Evolutionary conservation across 176 grass and related monocot genomes (phyloP), one percentile per base, ranked within the genome.

Genomic region (Eremochloa ophiuroides): DNA sequence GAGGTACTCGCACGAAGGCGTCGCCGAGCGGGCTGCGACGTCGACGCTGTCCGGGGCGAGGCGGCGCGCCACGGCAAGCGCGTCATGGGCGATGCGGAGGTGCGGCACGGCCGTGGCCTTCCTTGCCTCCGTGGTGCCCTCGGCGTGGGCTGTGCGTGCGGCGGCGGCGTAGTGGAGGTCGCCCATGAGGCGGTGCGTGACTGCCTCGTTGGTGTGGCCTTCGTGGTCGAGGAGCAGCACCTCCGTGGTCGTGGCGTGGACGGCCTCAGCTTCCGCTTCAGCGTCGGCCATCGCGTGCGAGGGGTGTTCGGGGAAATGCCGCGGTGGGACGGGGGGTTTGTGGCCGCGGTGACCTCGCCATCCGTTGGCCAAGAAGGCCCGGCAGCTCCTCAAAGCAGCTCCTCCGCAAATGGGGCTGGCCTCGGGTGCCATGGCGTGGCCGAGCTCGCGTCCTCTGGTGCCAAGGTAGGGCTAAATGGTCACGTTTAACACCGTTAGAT

Each of bases 21-120:
- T 87, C 56, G 5, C 66, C 85, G 43, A 72, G 74, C 6, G 80
- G 34, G 43, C 48, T 9, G 85, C 74, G 66, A 35, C 2, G 55
- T 71, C 85, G 85, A 78, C 43, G 85, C 85, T 78, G 56, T 65
- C 3, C 4, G 85, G 85, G 30, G 48, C 85, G 18, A 82, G 79
- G 41, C 25, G 42, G 65, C 22, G 14, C 14, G 65, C 65, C 65
- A 0, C 34, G 18, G 29, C 8, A 33, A 87, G 79, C n/a, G 42
- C 55, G 18, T 40, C 3, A 1, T 55, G 73, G 18, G 79, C 79
- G 12, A 17, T 10, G 30, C 13, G 20, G 41, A 87, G 73, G 85
- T 82, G 73, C 17, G 53, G 1, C 2, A 1, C 1, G 26, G 37
- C 51, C 6, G 11, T 27, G 11, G 23, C 11, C 7, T 1, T 18